Percentiles rank a stretch among this genome's conserved stretches.
These are phyloP conservation scores for Mikania micrantha DNA, from an alignment of 129 eudicot species.

Conservation along the genomic window DNA sequence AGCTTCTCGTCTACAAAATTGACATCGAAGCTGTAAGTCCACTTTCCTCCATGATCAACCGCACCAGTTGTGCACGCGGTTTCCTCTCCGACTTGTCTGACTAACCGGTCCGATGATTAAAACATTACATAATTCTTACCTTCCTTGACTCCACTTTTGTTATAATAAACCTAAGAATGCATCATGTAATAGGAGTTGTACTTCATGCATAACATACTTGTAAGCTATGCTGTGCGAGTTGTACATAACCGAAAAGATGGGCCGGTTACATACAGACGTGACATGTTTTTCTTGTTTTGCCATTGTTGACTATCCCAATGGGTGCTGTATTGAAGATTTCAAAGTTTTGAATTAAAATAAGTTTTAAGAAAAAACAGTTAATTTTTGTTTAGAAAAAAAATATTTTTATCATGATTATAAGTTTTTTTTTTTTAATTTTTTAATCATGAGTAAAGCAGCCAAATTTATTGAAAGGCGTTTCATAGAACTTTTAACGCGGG, in stretches of 20 bases:
- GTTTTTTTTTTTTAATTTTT: not conserved
- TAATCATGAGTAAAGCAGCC: not conserved
- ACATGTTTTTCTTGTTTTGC: conserved; percentile 18
- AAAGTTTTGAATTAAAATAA: not conserved
- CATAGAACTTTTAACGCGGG: conserved; percentile 21
- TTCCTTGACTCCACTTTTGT: conserved; percentile 4
- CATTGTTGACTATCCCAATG: conserved; percentile 17
- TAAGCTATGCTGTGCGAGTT: not conserved
- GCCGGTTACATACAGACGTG: conserved; percentile 4
- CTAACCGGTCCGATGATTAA: too few relatives aligned
- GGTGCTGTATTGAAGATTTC: not conserved
- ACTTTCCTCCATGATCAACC: not conserved
- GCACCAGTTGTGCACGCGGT: too few relatives aligned
- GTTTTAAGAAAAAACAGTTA: not conserved
- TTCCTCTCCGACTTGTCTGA: too few relatives aligned
- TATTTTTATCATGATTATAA: not conserved
- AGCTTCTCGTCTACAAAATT: conserved; percentile 86
- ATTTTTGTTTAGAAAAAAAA: not conserved
- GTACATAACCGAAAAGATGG: conserved; percentile 11
- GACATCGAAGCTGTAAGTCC: conserved; percentile 94
- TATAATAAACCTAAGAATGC: not conserved
- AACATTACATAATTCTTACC: too few relatives aligned
- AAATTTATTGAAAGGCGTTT: conserved; percentile 7
- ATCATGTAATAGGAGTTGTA: not conserved
- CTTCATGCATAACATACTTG: not conserved